Base-by-base conservation (phyloP, 768 basidiomycete species). In the Hericium erinaceus region DNA sequence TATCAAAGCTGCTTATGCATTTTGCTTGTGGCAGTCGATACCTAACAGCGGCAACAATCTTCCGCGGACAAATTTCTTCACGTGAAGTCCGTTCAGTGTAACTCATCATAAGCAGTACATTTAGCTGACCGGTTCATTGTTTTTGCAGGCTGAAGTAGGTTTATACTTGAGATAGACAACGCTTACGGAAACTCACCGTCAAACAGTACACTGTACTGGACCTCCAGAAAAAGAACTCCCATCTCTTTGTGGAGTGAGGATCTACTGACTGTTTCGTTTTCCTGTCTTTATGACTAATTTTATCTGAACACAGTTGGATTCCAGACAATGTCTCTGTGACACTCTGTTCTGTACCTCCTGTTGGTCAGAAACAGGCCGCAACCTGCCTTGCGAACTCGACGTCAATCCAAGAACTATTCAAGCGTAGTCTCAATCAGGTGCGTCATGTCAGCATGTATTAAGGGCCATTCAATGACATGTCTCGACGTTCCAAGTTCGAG, bases 281-380 rank as follows among this genome's bases (percentile, higher is more conserved):
- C 38, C 12, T 50, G 54, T 54, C n/a, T 46, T n/a, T 9, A 44
- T 44, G 41, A 18, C n/a, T 20, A 20, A 18, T 20, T 16, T n/a
- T 37, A 9, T 26, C 2, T 18, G 7, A 22, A 37, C 54, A n/a
- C 56, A 89, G 87, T 64, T 92, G 91, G 92, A 92, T 93, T 62
- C 91, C 91, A 7, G 92, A 92, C 70, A 92, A 93, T 61, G 85
- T 93, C 9, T 92, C 90, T 0, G 83, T 91, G 16, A 87, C 89
- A 0, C 71, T 92, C 52, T 89, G 90, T 60, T 84, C 85, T 2
- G 86, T 92, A 1, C 89, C 91, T 4, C 91, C 91, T 26, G 85
- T 90, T 11, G 91, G 89, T 28, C 83, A 90, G 64, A 77, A 77
- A 57, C 80, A 83, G 73, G 85, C 88, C 2, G 90, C 79, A 4